Conservation (phyloP, 2,329 filamentous ascomycete genomes). For the Zarea fungicola region DNA sequence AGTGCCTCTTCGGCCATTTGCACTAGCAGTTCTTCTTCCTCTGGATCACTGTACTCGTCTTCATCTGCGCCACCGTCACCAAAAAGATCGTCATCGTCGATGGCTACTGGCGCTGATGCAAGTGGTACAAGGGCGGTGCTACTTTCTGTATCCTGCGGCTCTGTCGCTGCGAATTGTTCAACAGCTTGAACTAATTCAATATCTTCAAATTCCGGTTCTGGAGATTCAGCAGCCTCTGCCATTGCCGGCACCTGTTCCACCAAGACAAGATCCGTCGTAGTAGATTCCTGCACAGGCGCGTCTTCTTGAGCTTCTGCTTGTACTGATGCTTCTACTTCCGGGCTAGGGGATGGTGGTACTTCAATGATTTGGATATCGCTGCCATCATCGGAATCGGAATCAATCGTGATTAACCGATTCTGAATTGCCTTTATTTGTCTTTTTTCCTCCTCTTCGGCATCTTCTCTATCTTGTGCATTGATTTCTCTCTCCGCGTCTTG, state of each 20-base stretch:
- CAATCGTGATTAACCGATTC: slow-evolving; percentile 55
- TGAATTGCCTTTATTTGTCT: slow-evolving; percentile 37
- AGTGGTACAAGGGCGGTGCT: background rate
- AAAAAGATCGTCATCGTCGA: slow-evolving; percentile 36
- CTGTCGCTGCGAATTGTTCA: background rate
- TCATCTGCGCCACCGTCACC: slow-evolving; percentile 60
- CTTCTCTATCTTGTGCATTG: slow-evolving; percentile 57
- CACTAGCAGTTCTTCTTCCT: slow-evolving; percentile 82
- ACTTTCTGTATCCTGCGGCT: background rate
- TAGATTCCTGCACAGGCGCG: no score
- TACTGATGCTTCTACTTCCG: slow-evolving; percentile 18
- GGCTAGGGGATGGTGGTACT: slow-evolving; percentile 30
- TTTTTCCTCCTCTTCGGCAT: slow-evolving; percentile 51
- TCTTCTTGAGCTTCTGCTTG: no score
- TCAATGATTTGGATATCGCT: slow-evolving; percentile 56
- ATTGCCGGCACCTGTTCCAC: no score
- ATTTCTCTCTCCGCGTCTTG: slow-evolving; percentile 52
- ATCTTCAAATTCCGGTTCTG: slow-evolving; percentile 33
- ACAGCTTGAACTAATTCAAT: slow-evolving; percentile 22
- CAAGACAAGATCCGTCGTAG: no score
- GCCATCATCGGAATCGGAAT: slow-evolving; percentile 54
- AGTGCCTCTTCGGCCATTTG: slow-evolving; percentile 87
- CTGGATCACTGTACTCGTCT: slow-evolving; percentile 74
- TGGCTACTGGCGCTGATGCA: background rate
- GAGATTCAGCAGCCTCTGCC: slow-evolving; percentile 12